Percentiles rank a stretch among this genome's conserved stretches.
Evolutionary conservation across 148 eudicot genomes (phyloP).

Genomic region (Mesembryanthemum crystallinum): DNA sequence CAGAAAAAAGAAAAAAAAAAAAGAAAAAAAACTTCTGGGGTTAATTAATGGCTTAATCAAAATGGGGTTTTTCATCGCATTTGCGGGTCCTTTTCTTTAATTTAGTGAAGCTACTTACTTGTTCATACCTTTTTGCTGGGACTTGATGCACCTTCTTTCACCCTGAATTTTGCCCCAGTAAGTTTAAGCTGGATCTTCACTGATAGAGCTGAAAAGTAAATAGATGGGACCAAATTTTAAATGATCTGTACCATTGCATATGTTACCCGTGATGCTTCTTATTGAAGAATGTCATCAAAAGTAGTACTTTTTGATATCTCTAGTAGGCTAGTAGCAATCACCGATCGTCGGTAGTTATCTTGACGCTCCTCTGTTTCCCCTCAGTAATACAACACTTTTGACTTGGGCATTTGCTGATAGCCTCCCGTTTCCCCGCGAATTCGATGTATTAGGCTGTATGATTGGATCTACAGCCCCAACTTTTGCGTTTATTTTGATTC

Average conservation of each 20-base stretch:
- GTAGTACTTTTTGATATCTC: neutral
- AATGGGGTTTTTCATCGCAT: constrained; percentile 13
- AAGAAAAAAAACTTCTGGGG: neutral
- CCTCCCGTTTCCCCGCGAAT: neutral
- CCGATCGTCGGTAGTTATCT: too few species aligned
- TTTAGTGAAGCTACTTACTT: neutral
- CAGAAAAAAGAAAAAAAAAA: neutral
- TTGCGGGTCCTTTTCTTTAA: neutral
- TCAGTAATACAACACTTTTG: constrained; percentile 2
- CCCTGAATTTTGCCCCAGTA: neutral
- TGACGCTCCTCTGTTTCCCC: neutral
- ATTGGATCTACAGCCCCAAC: constrained; percentile 21
- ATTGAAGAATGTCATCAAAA: neutral
- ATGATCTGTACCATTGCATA: neutral
- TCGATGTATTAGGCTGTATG: constrained; percentile 13
- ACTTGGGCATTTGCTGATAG: neutral
- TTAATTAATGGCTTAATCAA: constrained; percentile 9
- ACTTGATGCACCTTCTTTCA: neutral
- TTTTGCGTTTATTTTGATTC: neutral
- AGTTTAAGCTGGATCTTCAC: neutral
- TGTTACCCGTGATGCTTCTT: neutral
- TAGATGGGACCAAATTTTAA: neutral
- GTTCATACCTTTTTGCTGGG: constrained; percentile 5
- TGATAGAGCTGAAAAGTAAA: neutral
- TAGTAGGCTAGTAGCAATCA: neutral